Percentiles rank a stretch among this genome's conserved stretches.
Evolutionary conservation across 139 green algal species (phyloP).

Genomic region (Gonium pectorale): DNA sequence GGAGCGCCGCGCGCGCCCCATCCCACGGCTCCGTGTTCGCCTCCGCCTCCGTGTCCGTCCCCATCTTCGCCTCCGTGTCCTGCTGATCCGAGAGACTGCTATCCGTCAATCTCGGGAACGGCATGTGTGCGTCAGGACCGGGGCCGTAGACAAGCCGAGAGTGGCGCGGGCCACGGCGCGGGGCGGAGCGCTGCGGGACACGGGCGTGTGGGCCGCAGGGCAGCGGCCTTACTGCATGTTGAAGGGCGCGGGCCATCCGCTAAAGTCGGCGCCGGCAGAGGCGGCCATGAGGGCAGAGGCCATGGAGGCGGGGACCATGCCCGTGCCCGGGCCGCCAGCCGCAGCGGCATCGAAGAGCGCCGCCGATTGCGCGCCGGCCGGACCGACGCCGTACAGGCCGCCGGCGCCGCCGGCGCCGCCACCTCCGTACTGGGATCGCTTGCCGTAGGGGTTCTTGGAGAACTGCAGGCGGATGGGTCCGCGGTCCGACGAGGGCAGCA

Average conservation of each 20-base stretch:
- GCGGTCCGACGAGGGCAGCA: conserved; percentile 83
- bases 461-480: conserved; percentile 92
- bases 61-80: too few species aligned
- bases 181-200: too few species aligned
- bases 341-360: conserved; percentile 27
- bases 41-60: too few species aligned
- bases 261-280: neutral
- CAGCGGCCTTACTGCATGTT: conserved; percentile 1
- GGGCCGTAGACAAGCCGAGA: too few species aligned
- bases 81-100: too few species aligned
- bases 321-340: neutral
- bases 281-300: conserved; percentile 23
- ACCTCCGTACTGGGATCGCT: conserved; percentile 8
- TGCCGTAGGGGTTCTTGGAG: conserved; percentile 87
- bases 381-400: neutral
- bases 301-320: conserved; percentile 24
- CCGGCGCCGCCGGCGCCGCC: neutral
- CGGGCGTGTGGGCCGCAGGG: too few species aligned
- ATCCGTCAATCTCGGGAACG: too few species aligned
- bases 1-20: too few species aligned
- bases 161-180: too few species aligned
- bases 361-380: conserved; percentile 9
- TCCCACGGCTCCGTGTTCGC: too few species aligned
- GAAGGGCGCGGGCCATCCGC: conserved; percentile 11
- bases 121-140: too few species aligned